Conservation (phyloP, 257 asterid species). For the Handroanthus guayacan region DNA sequence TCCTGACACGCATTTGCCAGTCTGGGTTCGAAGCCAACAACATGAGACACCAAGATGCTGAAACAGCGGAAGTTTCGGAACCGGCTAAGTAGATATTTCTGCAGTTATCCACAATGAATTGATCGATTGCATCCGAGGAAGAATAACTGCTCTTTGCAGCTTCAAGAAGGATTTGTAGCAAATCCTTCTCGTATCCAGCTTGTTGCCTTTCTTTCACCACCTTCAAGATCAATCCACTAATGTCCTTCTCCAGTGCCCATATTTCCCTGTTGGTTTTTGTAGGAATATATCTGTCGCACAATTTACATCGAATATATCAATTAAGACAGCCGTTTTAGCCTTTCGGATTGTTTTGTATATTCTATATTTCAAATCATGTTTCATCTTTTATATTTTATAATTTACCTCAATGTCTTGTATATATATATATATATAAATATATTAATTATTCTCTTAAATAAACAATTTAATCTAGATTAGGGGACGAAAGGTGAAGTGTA, state of each 20-base stretch:
- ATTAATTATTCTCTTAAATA: too few relatives aligned
- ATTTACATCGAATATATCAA: not conserved
- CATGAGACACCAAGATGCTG: slow-evolving; percentile 63
- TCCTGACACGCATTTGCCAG: slow-evolving; percentile 50
- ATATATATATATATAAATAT: too few relatives aligned
- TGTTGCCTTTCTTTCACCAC: slow-evolving; percentile 46
- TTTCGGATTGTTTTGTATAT: too few relatives aligned
- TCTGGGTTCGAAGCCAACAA: slow-evolving; percentile 54
- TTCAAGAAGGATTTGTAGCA: slow-evolving; percentile 48
- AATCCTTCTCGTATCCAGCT: slow-evolving; percentile 49
- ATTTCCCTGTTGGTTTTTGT: slow-evolving; percentile 53
- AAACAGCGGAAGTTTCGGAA: slow-evolving; percentile 52
- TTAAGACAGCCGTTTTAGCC: not conserved
- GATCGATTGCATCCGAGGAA: slow-evolving; percentile 34
- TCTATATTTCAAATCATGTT: too few relatives aligned
- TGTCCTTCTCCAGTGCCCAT: slow-evolving; percentile 61
- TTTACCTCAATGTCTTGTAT: too few relatives aligned
- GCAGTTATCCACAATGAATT: slow-evolving; percentile 62
- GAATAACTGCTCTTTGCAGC: slow-evolving; percentile 41
- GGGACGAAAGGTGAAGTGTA: too few relatives aligned
- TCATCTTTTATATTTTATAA: too few relatives aligned
- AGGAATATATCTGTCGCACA: slow-evolving; percentile 50
- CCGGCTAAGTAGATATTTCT: slow-evolving; percentile 58
- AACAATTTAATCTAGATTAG: too few relatives aligned
- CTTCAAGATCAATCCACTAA: slow-evolving; percentile 44